Base-by-base conservation (phyloP, 2,329 filamentous ascomycete genomes). In the Colletotrichum abscissum region DNA sequence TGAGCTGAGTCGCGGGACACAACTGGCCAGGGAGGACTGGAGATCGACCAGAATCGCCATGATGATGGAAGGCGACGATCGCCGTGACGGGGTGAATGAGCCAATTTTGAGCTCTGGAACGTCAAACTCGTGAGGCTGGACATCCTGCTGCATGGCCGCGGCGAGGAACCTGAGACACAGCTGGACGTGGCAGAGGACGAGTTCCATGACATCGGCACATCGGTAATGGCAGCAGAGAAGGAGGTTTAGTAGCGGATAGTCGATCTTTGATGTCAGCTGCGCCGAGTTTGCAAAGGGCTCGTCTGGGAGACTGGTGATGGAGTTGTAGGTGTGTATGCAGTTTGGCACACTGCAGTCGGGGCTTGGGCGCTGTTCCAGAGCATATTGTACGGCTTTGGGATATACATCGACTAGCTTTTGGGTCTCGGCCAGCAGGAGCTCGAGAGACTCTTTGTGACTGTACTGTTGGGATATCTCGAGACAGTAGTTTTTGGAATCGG, bases 71-170 rank as follows among this genome's bases (percentile, higher is more conserved):
- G 80, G 79, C 4, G 82, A 81, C 5, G 81, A 79, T 0, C 74
- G 72, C 12, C 78, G 78, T 3, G 81, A 79, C 6, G 82, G 80
- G 22, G 82, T 76, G 58, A 84, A 84, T 2, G 81, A 81, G 1
- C 85, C 85, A 5, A 86, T 80, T 4, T 81, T 81, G 16, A 86
- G 81, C 59, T 85, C 81, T 0, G 84, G 83, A 4, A 86, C 79
- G 22, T 81, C 79, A 49, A 85, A 78, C 6, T 78, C 77, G 0
- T 80, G 82, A 16, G 81, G 79, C 16, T 77, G 71, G 14, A 78
- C 74, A 5, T 74, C 65, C 0, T 81, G 79, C 0, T 80, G 75
- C n/a, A 38, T 16, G 3, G 54, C 63, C 0, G 78, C 77, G 0
- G 78, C 59, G 7, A 79, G 78, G 55, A 81, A 74, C 33, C 78